Conservation (phyloP, 768 basidiomycete species). For the Coprinopsis sp. region DNA sequence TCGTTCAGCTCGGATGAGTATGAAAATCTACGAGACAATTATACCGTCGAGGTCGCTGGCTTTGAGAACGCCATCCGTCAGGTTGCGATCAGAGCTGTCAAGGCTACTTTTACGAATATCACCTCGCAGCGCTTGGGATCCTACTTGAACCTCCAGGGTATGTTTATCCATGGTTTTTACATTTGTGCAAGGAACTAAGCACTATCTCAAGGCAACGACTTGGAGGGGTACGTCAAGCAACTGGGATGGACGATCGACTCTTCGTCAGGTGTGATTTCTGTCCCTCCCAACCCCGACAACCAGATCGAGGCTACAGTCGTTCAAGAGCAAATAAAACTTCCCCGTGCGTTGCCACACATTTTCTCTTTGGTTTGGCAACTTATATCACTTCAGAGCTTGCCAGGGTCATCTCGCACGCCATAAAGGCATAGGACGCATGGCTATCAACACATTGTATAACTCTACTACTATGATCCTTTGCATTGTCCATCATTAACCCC, state of each 20-base stretch:
- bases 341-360: slow-evolving; percentile 49
- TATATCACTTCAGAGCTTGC: slow-evolving; percentile 50
- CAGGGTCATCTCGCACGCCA: slow-evolving; percentile 70
- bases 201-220: slow-evolving; percentile 41
- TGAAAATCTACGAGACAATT: slow-evolving; percentile 75
- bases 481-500: too few species aligned
- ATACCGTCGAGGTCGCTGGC: slow-evolving; percentile 77
- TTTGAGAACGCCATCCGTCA: slow-evolving; percentile 82
- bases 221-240: slow-evolving; percentile 55
- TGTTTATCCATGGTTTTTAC: slow-evolving; percentile 7
- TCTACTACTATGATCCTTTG: too few species aligned
- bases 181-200: not conserved
- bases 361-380: slow-evolving; percentile 9
- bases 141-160: slow-evolving; percentile 68
- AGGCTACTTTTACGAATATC: slow-evolving; percentile 74
- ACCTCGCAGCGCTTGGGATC: slow-evolving; percentile 59
- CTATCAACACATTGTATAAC: slow-evolving; percentile 14
- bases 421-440: slow-evolving; percentile 37
- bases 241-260: slow-evolving; percentile 65
- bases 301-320: slow-evolving; percentile 83
- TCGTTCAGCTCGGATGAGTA: slow-evolving; percentile 66
- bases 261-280: slow-evolving; percentile 49
- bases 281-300: slow-evolving; percentile 85
- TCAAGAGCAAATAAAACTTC: slow-evolving; percentile 76
- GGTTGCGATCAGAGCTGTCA: slow-evolving; percentile 73